Base-by-base conservation (phyloP, 2,329 filamentous ascomycete species). In the Laburnicola sp. region DNA sequence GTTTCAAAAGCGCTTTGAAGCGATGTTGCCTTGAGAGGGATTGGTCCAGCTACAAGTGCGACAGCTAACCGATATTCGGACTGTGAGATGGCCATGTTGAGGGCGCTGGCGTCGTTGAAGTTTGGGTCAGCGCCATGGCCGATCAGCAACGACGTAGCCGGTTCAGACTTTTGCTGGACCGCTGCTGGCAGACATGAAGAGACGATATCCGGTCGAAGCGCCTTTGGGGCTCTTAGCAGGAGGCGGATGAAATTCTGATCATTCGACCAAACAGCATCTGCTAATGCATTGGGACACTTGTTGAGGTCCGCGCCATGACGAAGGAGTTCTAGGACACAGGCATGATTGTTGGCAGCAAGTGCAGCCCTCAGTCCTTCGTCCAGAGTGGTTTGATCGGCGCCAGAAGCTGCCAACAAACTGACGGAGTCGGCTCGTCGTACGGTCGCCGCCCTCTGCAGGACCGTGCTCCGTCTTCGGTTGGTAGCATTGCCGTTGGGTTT, bases 91-190 rank as follows among this genome's bases (percentile, higher is more conserved):
- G 69, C 62, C 56, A 62, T 66, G 9, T 65, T 65, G 2, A 71
- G 46, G 42, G 69, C 69, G 48, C 59, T 64, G 39, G 68, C 65
- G 5, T 61, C 59, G 34, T 71, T 61, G 51, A 68, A 71, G 48
- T 72, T 72, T 9, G 69, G 69, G 50, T 72, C 65, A 22, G 68
- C 70, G 6, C 69, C 69, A 48, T 71, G 65, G 6, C 58, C 55
- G 34, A 70, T 58, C 11, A 71, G 54, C n/a, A 71, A 51, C 7
- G 68, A 70, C 27, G 64, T 50, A 7, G 63, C 56, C 2, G 58
- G 42, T 35, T 66, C 63, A 4, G 66, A 69, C n/a, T 58, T 62
- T 22, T 68, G 64, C 45, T 70, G 66, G 3, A 70, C 66, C 23
- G 68, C 69, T 32, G 57, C 59, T 27, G 64, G 59, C 6, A 72